Conservation (phyloP, 805 yeast species). For the Yarrowia sp. region DNA sequence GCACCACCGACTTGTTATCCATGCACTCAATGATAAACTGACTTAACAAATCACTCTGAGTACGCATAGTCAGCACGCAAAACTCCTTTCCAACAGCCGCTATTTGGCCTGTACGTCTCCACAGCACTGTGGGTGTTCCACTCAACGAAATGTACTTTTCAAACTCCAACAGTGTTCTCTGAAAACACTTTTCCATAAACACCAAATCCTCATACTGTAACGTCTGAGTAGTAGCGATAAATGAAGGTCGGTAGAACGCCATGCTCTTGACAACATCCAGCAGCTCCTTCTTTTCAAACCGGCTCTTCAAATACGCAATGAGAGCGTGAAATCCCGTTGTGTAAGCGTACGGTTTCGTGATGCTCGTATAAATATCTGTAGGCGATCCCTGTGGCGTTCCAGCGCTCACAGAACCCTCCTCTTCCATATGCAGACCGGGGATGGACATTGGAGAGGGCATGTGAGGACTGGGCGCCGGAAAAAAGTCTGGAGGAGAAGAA, state of each 20-base stretch:
- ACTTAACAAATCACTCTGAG: constrained; percentile 55
- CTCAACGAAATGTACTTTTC: constrained; percentile 52
- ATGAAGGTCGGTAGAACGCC: constrained; percentile 61
- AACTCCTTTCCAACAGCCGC: constrained; percentile 76
- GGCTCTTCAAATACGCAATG: constrained; percentile 51
- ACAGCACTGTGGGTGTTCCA: constrained; percentile 76
- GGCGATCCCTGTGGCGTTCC: constrained; percentile 33
- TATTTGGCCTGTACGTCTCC: constrained; percentile 85
- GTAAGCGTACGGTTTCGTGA: constrained; percentile 59
- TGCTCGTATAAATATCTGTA: constrained; percentile 59
- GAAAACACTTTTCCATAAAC: constrained; percentile 58
- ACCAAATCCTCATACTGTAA: constrained; percentile 69
- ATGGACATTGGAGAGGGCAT: constrained; percentile 15
- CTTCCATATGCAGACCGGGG: constrained; percentile 26
- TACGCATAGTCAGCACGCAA: constrained; percentile 64
- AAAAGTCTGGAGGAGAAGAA: constrained; percentile 18
- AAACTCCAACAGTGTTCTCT: constrained; percentile 56
- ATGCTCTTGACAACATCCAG: constrained; percentile 44
- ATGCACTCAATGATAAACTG: constrained; percentile 74
- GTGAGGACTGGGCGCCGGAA: constrained; percentile 24
- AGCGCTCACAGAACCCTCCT: constrained; percentile 1
- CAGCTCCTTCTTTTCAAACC: constrained; percentile 46
- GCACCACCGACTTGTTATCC: constrained; percentile 74
- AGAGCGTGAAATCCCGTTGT: constrained; percentile 63
- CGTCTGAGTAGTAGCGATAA: constrained; percentile 71